These are phyloP conservation scores for Straminergon stramineum DNA, from an alignment of 225 moss, liverwort and hornwort species.

Conservation along the genomic window DNA sequence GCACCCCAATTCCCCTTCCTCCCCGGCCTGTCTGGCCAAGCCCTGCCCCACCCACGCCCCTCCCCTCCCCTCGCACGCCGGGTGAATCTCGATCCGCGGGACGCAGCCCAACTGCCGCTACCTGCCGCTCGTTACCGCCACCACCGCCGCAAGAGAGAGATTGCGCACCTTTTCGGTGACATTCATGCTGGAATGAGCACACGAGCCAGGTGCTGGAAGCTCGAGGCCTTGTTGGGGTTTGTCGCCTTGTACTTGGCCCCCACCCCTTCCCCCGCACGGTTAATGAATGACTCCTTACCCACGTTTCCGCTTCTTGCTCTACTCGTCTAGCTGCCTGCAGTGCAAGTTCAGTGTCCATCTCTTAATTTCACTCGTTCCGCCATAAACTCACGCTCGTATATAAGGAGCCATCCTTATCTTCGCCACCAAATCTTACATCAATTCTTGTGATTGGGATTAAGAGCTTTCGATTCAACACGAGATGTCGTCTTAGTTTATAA, in stretches of 20 bases:
- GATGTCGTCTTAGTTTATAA: background rate
- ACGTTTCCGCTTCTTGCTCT: background rate
- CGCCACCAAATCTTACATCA: background rate
- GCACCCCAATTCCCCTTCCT: background rate
- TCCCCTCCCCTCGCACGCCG: background rate
- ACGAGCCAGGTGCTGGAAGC: background rate
- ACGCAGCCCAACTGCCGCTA: background rate
- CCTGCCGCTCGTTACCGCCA: background rate
- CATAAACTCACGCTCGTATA: background rate
- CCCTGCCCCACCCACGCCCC: background rate
- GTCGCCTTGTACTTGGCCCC: background rate
- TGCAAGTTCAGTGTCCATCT: background rate
- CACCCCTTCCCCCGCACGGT: background rate
- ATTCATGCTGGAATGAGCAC: background rate
- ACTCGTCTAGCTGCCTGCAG: background rate
- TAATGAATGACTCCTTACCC: background rate
- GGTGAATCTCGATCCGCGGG: background rate
- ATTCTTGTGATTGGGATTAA: background rate
- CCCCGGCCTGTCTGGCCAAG: background rate
- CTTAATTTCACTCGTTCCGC: background rate
- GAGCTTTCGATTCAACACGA: background rate
- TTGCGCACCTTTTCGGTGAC: background rate
- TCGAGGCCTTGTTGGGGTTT: background rate
- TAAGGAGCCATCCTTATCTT: background rate
- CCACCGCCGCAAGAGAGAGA: background rate